A percentile compares a stretch with the other conserved stretches of the same genome.
Conservation (phyloP, 148 eudicot genomes). For the Arctostaphylos glauca region DNA sequence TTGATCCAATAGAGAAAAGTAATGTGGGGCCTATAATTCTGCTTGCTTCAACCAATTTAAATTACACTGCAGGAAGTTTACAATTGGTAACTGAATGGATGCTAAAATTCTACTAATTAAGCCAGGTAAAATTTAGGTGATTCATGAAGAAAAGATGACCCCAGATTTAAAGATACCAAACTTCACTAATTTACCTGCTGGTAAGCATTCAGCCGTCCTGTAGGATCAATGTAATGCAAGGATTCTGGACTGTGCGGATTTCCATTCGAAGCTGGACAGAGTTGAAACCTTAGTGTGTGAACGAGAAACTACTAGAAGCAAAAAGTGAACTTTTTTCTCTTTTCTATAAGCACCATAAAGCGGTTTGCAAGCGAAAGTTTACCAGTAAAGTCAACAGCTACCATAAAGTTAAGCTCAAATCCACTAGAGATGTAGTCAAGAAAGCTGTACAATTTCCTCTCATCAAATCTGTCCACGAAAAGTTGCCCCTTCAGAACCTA, state of each 20-base stretch:
- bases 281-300: background rate
- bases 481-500: slow-evolving; percentile 83
- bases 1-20: background rate
- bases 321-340: background rate
- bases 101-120: background rate
- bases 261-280: slow-evolving; percentile 78
- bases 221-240: slow-evolving; percentile 83
- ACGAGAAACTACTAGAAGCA: background rate
- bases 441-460: slow-evolving; percentile 70
- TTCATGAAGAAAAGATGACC: background rate
- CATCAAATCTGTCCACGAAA: slow-evolving; percentile 64
- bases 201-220: slow-evolving; percentile 80
- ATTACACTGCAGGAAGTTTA: background rate
- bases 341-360: background rate
- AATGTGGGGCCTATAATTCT: background rate
- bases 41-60: background rate
- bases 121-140: background rate
- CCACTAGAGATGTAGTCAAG: slow-evolving; percentile 94
- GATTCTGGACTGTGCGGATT: slow-evolving; percentile 61
- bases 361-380: slow-evolving; percentile 8
- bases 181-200: slow-evolving; percentile 55
- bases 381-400: slow-evolving; percentile 98
- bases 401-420: slow-evolving; percentile 75
- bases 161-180: background rate
- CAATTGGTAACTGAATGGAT: background rate